A percentile compares a stretch with the other conserved stretches of the same genome.
These are phyloP conservation scores for Vitis hybrid DNA, from an alignment of 177 flowering plant genomes.

Conservation along the genomic window DNA sequence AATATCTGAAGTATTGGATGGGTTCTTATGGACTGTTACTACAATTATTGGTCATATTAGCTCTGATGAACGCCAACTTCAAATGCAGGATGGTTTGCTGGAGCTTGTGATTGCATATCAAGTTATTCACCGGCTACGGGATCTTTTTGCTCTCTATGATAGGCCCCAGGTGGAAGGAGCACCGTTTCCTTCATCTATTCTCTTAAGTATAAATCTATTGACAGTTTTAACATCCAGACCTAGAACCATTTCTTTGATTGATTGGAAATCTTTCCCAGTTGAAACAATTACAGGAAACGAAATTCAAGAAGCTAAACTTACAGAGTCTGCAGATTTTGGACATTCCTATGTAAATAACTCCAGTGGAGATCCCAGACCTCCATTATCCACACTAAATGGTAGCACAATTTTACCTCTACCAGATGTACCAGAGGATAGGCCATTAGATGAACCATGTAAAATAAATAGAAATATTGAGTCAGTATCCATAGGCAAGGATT, in stretches of 20 bases:
- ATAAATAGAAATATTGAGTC: slow-evolving; percentile 12
- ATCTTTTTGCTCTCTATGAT: slow-evolving; percentile 91
- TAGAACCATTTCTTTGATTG: slow-evolving; percentile 43
- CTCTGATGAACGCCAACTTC: slow-evolving; percentile 64
- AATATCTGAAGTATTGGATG: slow-evolving; percentile 75
- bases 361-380: slow-evolving; percentile 30
- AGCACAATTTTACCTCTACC: slow-evolving; percentile 20
- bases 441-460: slow-evolving; percentile 29
- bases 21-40: slow-evolving; percentile 69
- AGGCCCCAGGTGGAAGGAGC: slow-evolving; percentile 96
- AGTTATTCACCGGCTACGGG: slow-evolving; percentile 79
- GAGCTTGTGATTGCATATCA: slow-evolving; percentile 89
- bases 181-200: slow-evolving; percentile 84
- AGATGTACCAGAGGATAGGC: slow-evolving; percentile 45
- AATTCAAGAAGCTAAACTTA: slow-evolving; percentile 22
- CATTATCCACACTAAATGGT: slow-evolving; percentile 22
- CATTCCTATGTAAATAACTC: slow-evolving; percentile 22
- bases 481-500: slow-evolving; percentile 15
- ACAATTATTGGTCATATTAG: slow-evolving; percentile 59
- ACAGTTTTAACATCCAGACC: slow-evolving; percentile 66
- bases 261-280: slow-evolving; percentile 55
- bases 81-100: slow-evolving; percentile 81
- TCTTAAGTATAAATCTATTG: slow-evolving; percentile 69
- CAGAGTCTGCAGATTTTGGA: slow-evolving; percentile 25
- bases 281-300: slow-evolving; percentile 19